Percentiles rank a stretch among this genome's conserved stretches.
These are phyloP conservation scores for Botrytis pseudocinerea DNA, from an alignment of 2,329 filamentous ascomycete species.

Conservation along the genomic window DNA sequence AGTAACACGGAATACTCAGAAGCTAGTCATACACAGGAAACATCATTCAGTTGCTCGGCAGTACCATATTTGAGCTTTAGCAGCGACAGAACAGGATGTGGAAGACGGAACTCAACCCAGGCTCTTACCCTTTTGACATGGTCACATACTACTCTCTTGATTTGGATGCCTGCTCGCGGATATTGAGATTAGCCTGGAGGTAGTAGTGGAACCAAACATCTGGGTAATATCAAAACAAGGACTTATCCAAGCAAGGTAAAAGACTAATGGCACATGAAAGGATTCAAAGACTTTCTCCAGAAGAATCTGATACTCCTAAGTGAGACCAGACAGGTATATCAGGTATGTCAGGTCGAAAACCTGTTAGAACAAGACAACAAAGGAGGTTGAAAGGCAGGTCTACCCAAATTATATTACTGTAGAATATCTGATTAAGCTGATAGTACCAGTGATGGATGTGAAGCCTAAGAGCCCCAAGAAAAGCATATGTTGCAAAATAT, in stretches of 20 bases:
- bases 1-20: background rate
- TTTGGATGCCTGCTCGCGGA: background rate
- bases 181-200: background rate
- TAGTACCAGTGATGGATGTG: background rate
- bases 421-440: background rate
- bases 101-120: background rate
- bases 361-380: background rate
- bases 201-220: no score
- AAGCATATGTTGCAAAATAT: background rate
- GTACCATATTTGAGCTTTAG: background rate
- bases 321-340: background rate
- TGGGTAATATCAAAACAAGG: background rate
- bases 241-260: background rate
- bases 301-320: no score
- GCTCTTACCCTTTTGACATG: background rate
- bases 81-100: background rate
- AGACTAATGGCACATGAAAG: background rate
- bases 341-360: background rate
- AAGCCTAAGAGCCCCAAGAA: rapidly evolving
- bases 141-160: no score
- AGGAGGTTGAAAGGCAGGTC: background rate
- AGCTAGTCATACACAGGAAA: background rate
- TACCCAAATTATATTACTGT: background rate
- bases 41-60: background rate
- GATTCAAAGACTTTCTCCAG: background rate